phyloP scores from a whole-genome alignment of 2,329 filamentous ascomycete species.

The Hypomyces rosellus region DNA sequence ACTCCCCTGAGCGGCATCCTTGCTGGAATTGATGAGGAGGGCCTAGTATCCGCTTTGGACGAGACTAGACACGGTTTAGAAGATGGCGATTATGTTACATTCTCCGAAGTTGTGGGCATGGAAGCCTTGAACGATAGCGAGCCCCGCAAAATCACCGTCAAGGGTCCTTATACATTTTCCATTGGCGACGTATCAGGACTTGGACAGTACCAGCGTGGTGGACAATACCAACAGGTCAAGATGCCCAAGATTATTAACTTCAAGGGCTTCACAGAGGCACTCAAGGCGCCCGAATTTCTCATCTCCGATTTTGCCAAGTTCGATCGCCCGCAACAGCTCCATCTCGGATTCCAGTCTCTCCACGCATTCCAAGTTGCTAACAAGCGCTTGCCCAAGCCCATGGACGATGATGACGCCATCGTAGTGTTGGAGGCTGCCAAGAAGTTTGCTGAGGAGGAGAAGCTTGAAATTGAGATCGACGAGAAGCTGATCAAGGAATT shows the following conservation, averaged over 20 bases:
- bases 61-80: conserved; percentile 93
- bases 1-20: conserved; percentile 82
- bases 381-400: conserved; percentile 69
- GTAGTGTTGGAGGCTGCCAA: conserved; percentile 72
- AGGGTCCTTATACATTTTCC: conserved; percentile 94
- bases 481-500: conserved; percentile 90
- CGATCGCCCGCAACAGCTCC: conserved; percentile 85
- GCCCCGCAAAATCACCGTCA: conserved; percentile 86
- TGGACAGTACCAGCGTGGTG: conserved; percentile 81
- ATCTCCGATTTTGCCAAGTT: conserved; percentile 98
- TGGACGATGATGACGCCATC: conserved; percentile 76
- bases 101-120: conserved; percentile 89
- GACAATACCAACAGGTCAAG: conserved; percentile 92
- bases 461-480: conserved; percentile 64
- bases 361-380: conserved; percentile 76
- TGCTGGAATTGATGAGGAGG: conserved; percentile 81
- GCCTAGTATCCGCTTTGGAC: conserved; percentile 85
- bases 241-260: conserved; percentile 95
- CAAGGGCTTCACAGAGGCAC: conserved; percentile 67
- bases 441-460: conserved; percentile 65
- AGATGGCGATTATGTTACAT: conserved; percentile 94
- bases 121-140: conserved; percentile 76
- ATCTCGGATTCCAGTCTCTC: conserved; percentile 86
- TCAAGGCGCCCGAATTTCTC: conserved; percentile 83
- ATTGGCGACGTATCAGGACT: conserved; percentile 88